These are phyloP conservation scores for Blastosporella zonata DNA, from an alignment of 1,284 basidiomycete species.

Conservation along the genomic window DNA sequence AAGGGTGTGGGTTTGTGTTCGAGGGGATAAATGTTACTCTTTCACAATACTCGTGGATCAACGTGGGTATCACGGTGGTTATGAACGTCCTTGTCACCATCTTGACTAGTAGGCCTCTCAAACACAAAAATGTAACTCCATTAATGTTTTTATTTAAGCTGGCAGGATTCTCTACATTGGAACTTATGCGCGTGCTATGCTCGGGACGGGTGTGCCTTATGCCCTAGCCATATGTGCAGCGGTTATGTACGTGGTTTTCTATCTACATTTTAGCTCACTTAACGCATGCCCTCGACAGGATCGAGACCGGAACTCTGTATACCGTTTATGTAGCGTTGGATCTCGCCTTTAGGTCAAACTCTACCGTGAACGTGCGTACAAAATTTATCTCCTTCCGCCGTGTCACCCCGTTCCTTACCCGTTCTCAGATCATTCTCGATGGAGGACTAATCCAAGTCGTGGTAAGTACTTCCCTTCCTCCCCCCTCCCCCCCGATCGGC, in stretches of 20 bases:
- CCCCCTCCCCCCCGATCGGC: no score
- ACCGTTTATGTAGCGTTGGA: conserved; percentile 28
- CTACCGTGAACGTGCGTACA: conserved; percentile 14
- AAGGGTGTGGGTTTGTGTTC: conserved; percentile 25
- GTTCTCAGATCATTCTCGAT: conserved; percentile 23
- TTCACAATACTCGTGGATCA: conserved; percentile 24
- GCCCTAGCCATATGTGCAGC: conserved; percentile 2
- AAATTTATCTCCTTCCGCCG: neutral
- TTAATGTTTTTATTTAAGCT: conserved; percentile 19
- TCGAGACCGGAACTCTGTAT: conserved; percentile 30
- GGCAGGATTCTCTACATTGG: conserved; percentile 29
- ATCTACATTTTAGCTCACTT: neutral
- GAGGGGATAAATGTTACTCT: conserved; percentile 19
- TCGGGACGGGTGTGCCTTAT: conserved; percentile 18
- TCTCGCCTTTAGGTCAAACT: conserved; percentile 23
- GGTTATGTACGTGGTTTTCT: conserved; percentile 10
- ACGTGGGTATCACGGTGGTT: conserved; percentile 23
- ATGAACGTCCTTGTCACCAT: conserved; percentile 26
- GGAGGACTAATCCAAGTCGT: conserved; percentile 29
- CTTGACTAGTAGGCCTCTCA: conserved; percentile 23
- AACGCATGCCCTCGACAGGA: conserved; percentile 3
- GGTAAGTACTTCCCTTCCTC: conserved; percentile 12
- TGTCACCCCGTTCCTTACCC: neutral
- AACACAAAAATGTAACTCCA: neutral
- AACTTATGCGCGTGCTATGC: conserved; percentile 19